These are phyloP conservation scores for Piromyces finnis DNA, from an alignment of 192 early-diverging fungal species.

Conservation along the genomic window DNA sequence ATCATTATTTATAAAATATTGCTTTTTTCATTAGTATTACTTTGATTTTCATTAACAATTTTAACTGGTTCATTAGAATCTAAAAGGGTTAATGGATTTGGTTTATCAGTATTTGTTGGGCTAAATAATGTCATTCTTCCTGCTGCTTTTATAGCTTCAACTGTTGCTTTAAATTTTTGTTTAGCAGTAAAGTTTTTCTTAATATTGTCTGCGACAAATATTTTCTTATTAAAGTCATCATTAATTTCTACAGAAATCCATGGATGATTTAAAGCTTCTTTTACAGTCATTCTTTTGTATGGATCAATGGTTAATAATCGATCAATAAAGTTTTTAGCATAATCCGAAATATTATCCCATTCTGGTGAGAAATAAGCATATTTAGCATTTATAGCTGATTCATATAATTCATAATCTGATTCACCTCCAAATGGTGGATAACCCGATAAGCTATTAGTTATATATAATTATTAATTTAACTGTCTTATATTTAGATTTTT, in stretches of 20 bases:
- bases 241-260: slow-evolving; percentile 16
- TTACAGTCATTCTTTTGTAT: slow-evolving; percentile 22
- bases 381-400: background rate
- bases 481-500: too few relatives aligned
- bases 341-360: background rate
- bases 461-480: too few relatives aligned
- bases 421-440: background rate
- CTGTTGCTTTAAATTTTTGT: background rate
- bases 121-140: background rate
- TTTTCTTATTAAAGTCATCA: background rate
- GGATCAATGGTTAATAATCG: slow-evolving; percentile 38
- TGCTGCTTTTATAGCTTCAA: background rate
- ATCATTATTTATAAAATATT: too few relatives aligned
- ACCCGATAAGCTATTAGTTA: background rate
- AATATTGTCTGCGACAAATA: background rate
- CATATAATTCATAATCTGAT: background rate
- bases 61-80: too few relatives aligned
- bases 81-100: too few relatives aligned
- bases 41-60: too few relatives aligned
- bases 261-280: slow-evolving; percentile 27
- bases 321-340: slow-evolving; percentile 40
- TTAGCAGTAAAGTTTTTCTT: background rate
- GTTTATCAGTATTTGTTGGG: background rate
- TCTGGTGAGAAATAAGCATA: background rate
- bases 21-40: too few relatives aligned